Evolutionary conservation across 805 yeast species (phyloP), one percentile per base, ranked within the genome.

Genomic region (Myxozyma neotropica): DNA sequence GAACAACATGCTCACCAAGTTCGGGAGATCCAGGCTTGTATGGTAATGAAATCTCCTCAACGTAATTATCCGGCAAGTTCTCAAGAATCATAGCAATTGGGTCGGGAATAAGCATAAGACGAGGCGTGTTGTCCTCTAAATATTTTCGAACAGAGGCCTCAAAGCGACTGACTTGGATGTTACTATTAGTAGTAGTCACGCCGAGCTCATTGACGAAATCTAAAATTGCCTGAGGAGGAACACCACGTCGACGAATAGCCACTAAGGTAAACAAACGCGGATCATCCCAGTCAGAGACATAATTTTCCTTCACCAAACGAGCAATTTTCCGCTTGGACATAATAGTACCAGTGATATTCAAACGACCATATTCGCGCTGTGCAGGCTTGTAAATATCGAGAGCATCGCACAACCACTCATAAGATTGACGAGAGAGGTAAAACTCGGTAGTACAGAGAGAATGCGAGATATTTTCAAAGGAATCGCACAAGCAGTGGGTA

Each of bases 401-500:
- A 39, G 86, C 92, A 69, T 94, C 98, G 79, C 98, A 93, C 68
- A 94, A 81, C 99, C 99, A 94, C 76, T 94, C 99, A 74, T 94
- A 94, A 70, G 95, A 86, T 77, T 93, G 96, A 72, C 99, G 83
- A 27, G 96, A 87, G 58, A 93, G 77, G 65, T 87, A 84, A 75
- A 94, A 94, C 77, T 94, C 99, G 47, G 96, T 88, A 44, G 99
- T 94, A 78, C 99, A 94, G 70, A 94, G 79, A 29, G 97, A 91
- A 72, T 94, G 99, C 29, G 96, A 84, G 68, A 94, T 94, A 74
- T 94, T 91, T 77, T 94, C 99, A 71, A 94, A 83, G 55, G 96
- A 87, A 87, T 94, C 99, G 54, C 94, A 98, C 78, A 94, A 81
- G 84, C 99, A 94, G 84, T 94, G 99, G 33, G 99, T 94, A 79